phyloP scores from a whole-genome alignment of 352 stramenopile species.

The Blastocystis sp. region DNA sequence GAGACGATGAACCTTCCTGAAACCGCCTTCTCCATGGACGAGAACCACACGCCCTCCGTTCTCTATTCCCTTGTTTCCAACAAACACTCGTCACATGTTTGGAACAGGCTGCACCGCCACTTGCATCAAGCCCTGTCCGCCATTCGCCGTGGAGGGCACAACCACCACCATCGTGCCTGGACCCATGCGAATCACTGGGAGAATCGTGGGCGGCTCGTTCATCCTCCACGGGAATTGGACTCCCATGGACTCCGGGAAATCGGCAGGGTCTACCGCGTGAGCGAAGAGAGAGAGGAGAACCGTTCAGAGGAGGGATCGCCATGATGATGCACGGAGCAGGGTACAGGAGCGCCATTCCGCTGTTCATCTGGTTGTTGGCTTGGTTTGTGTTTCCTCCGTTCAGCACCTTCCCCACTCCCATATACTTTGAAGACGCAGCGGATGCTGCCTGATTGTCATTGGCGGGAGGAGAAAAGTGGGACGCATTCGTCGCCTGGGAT shows the following conservation, averaged over 20 bases:
- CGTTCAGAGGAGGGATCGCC: slow-evolving; percentile 35
- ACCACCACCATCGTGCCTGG: slow-evolving; percentile 69
- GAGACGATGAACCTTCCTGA: no score
- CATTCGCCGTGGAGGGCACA: slow-evolving; percentile 9
- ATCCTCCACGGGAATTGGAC: slow-evolving; percentile 69
- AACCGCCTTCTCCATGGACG: no score
- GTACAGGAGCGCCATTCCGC: slow-evolving; percentile 64
- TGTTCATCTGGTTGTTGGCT: slow-evolving; percentile 38
- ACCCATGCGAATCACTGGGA: slow-evolving; percentile 72
- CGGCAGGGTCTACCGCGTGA: slow-evolving; percentile 35
- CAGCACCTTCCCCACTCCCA: background rate
- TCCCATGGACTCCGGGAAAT: slow-evolving; percentile 68
- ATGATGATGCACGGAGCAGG: slow-evolving; percentile 74
- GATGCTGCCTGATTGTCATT: background rate
- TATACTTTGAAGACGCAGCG: background rate
- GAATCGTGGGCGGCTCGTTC: slow-evolving; percentile 66
- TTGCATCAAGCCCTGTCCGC: slow-evolving; percentile 14
- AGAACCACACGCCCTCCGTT: no score
- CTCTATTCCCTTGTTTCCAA: no score
- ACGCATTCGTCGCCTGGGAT: background rate
- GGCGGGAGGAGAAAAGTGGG: background rate
- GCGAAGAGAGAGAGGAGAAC: background rate
- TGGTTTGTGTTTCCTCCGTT: background rate
- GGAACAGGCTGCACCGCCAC: slow-evolving; percentile 13
- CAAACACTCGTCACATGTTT: slow-evolving; percentile 12